phyloP scores from a whole-genome alignment of 176 grass and related monocot species.

The Rhynchospora breviuscula region DNA sequence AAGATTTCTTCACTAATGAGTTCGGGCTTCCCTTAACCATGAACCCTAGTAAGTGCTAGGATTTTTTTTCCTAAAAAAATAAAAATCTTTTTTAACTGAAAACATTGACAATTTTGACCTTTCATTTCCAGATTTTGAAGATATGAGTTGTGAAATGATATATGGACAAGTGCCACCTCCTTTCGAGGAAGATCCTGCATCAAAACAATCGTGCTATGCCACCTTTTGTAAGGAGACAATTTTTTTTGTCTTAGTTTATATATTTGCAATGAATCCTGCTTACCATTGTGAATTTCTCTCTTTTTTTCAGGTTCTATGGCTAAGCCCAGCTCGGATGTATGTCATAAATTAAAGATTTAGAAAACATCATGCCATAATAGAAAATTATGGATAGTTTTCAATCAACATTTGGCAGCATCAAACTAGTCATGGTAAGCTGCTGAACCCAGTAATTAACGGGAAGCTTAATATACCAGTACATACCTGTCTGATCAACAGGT shows the following conservation, averaged over 20 bases:
- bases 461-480: neutral
- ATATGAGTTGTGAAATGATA: conserved; percentile 98
- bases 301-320: conserved; percentile 64
- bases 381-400: too few relatives aligned
- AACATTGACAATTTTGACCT: neutral
- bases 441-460: neutral
- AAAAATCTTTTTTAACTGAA: neutral
- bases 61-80: neutral
- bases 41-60: conserved; percentile 65
- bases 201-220: conserved; percentile 75
- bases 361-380: neutral
- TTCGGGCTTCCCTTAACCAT: conserved; percentile 96
- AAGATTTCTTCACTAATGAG: conserved; percentile 89
- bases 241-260: neutral
- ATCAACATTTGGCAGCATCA: neutral
- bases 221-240: conserved; percentile 51
- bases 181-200: conserved; percentile 69
- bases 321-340: conserved; percentile 47
- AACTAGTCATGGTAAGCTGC: conserved; percentile 8
- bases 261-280: neutral
- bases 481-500: neutral
- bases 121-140: conserved; percentile 70
- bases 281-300: neutral
- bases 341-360: conserved; percentile 59
- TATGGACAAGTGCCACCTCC: conserved; percentile 78